A percentile compares a stretch with the other conserved stretches of the same genome.
Conservation (phyloP, 768 basidiomycete genomes). For the Pisolithus albus region DNA sequence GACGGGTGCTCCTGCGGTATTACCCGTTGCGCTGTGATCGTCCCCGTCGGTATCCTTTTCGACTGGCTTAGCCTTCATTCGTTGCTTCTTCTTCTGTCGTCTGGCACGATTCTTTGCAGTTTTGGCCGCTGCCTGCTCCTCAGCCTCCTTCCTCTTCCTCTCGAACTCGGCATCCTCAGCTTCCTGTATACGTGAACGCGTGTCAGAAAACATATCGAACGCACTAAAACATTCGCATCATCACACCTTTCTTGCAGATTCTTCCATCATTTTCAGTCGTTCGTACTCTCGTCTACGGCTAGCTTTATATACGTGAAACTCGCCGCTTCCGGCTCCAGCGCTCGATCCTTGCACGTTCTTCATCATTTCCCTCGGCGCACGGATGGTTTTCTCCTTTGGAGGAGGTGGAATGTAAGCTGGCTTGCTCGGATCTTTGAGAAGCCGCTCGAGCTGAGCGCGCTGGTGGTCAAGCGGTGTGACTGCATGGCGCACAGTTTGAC, state of each 20-base stretch:
- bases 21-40: constrained; percentile 18
- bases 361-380: constrained; percentile 92
- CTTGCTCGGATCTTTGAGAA: constrained; percentile 86
- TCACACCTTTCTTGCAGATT: constrained; percentile 66
- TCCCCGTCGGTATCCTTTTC: constrained; percentile 20
- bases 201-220: not conserved
- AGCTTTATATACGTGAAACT: constrained; percentile 99
- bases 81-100: constrained; percentile 86
- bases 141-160: constrained; percentile 60
- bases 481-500: constrained; percentile 35
- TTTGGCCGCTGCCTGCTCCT: constrained; percentile 72
- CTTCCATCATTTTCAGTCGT: constrained; percentile 84
- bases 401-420: constrained; percentile 73
- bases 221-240: not conserved
- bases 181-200: constrained; percentile 45
- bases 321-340: constrained; percentile 94
- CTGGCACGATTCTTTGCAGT: constrained; percentile 95
- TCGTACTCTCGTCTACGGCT: constrained; percentile 92
- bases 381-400: constrained; percentile 74
- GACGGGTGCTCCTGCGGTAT: constrained; percentile 37
- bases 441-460: constrained; percentile 68
- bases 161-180: constrained; percentile 66
- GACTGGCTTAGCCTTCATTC: constrained; percentile 41
- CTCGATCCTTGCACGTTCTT: constrained; percentile 98
- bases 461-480: constrained; percentile 47